Conservation (phyloP, 2,329 filamentous ascomycete species). For the Pestalotiopsis sp. region DNA sequence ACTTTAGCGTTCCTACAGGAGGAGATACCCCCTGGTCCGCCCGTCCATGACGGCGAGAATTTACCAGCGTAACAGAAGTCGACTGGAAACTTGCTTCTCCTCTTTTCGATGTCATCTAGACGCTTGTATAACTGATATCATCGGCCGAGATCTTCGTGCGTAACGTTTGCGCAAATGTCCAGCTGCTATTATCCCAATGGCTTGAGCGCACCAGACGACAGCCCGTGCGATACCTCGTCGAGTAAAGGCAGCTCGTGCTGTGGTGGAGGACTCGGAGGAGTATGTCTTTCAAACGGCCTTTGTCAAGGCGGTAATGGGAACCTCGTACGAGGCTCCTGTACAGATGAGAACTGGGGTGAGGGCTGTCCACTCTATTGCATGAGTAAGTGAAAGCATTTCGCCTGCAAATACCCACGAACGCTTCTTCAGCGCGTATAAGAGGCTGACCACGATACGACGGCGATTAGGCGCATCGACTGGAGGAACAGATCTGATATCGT, state of each 20-base stretch:
- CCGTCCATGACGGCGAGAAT: neutral
- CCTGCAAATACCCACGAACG: neutral
- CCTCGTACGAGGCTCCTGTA: slow-evolving; percentile 24
- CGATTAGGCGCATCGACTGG: slow-evolving; percentile 19
- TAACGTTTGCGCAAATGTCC: neutral
- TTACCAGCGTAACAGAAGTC: too few species aligned
- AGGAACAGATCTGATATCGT: slow-evolving; percentile 27
- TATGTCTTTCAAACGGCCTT: slow-evolving; percentile 24
- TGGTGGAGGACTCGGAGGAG: slow-evolving; percentile 18
- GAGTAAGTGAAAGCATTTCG: neutral
- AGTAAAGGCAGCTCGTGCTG: slow-evolving; percentile 20
- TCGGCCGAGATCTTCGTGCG: neutral
- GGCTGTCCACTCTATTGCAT: slow-evolving; percentile 16
- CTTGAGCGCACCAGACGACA: neutral
- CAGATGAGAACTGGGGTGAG: slow-evolving; percentile 20
- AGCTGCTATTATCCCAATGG: neutral
- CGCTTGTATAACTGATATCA: neutral
- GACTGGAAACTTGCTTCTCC: too few species aligned
- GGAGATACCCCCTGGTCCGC: neutral
- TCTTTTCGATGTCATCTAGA: too few species aligned
- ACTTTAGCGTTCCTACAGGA: neutral
- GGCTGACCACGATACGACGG: neutral
- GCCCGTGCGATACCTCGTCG: neutral
- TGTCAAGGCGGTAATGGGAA: slow-evolving; percentile 22
- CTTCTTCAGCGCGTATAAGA: neutral